Percentiles rank a stretch among this genome's conserved stretches.
phyloP scores from a whole-genome alignment of 2,329 filamentous ascomycete genomes.

The Trichophyton schoenleinii region DNA sequence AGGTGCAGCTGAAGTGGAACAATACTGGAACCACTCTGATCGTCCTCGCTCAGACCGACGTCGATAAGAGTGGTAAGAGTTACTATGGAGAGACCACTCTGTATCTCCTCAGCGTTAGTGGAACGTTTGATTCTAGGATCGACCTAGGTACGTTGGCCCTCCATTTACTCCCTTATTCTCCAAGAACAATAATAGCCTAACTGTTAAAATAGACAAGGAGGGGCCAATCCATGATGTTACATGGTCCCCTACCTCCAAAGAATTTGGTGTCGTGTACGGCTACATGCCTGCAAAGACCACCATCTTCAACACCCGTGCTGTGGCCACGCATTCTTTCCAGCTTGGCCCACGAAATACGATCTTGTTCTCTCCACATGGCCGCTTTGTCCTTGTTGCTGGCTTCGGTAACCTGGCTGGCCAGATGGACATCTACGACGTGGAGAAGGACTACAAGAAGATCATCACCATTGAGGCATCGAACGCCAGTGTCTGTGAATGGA shows the following conservation, averaged over 20 bases:
- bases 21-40: conserved; percentile 78
- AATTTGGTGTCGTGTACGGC: conserved; percentile 94
- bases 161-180: not conserved
- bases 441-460: conserved; percentile 86
- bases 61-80: conserved; percentile 96
- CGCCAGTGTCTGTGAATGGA: conserved; percentile 94
- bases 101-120: conserved; percentile 84
- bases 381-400: conserved; percentile 85
- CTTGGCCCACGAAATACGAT: conserved; percentile 88
- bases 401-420: conserved; percentile 96
- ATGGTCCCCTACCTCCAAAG: conserved; percentile 97
- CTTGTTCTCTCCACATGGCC: conserved; percentile 81
- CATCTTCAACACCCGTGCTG: conserved; percentile 84
- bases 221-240: conserved; percentile 94
- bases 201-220: conserved; percentile 59
- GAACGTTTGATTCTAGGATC: conserved; percentile 83
- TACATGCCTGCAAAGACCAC: conserved; percentile 99
- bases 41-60: conserved; percentile 92
- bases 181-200: conserved; percentile 9
- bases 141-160: conserved; percentile 45
- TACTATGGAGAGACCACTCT: conserved; percentile 98
- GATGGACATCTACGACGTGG: conserved; percentile 93
- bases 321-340: conserved; percentile 72
- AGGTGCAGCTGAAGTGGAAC: conserved; percentile 98
- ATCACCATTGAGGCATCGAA: conserved; percentile 91